Evolutionary conservation across 139 green algal species (phyloP).

Genomic region (Choricystis sp.): DNA sequence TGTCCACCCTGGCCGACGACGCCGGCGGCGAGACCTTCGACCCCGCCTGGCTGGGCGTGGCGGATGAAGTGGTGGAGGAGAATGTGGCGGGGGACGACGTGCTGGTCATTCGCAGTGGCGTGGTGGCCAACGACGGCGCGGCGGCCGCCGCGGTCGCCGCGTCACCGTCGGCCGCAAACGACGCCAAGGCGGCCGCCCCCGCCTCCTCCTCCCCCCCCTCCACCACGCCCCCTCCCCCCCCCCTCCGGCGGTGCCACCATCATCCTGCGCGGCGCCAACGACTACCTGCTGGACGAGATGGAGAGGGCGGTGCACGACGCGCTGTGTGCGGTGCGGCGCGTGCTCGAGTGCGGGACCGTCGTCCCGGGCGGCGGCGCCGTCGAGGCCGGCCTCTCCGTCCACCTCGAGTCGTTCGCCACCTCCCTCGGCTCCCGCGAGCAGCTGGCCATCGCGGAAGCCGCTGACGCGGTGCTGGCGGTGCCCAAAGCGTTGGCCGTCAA

Average conservation of each 20-base stretch:
- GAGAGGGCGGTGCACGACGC: slow-evolving; percentile 93
- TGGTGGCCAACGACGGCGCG: not conserved
- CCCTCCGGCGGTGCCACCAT: slow-evolving; percentile 14
- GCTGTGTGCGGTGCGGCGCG: slow-evolving; percentile 94
- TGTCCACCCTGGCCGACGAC: slow-evolving; percentile 88
- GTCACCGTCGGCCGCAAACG: not conserved
- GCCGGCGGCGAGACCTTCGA: slow-evolving; percentile 95
- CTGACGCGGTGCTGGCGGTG: slow-evolving; percentile 74
- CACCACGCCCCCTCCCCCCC: not conserved
- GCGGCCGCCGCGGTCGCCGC: no score
- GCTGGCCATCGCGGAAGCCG: slow-evolving; percentile 91
- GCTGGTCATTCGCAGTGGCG: slow-evolving; percentile 38
- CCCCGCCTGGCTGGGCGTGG: slow-evolving; percentile 37
- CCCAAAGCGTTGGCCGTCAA: slow-evolving; percentile 92
- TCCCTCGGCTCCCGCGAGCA: slow-evolving; percentile 89
- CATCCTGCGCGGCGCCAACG: slow-evolving; percentile 89
- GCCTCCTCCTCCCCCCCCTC: not conserved
- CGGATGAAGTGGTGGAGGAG: slow-evolving; percentile 58
- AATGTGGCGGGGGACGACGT: slow-evolving; percentile 62
- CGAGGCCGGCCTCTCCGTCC: slow-evolving; percentile 82
- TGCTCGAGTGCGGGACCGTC: slow-evolving; percentile 83
- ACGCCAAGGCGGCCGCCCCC: not conserved
- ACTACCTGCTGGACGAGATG: slow-evolving; percentile 99
- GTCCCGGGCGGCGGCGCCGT: slow-evolving; percentile 84
- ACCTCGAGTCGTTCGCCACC: slow-evolving; percentile 90